phyloP scores from a whole-genome alignment of 495 filamentous ascomycete genomes.

The Podospora bellae-mahoneyi region DNA sequence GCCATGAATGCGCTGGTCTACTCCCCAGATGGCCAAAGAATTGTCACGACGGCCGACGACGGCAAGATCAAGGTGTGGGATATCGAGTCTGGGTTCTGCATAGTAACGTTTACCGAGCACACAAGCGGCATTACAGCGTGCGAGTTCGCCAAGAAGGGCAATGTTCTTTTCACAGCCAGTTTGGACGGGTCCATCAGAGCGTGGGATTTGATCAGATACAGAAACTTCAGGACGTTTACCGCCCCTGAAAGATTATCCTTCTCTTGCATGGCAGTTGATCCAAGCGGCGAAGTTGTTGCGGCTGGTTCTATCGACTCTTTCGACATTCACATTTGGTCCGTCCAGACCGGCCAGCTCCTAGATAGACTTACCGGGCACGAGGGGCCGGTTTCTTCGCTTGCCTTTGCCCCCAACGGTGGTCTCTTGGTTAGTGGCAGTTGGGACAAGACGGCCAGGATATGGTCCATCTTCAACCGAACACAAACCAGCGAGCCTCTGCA shows the following conservation, averaged over 20 bases:
- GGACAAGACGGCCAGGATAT: constrained; percentile 91
- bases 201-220: constrained; percentile 94
- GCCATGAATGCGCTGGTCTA: constrained; percentile 92
- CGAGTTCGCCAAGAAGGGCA: constrained; percentile 90
- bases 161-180: constrained; percentile 89
- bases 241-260: constrained; percentile 88
- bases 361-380: constrained; percentile 91
- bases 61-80: constrained; percentile 99
- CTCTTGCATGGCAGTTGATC: constrained; percentile 91
- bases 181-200: constrained; percentile 90
- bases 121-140: constrained; percentile 93
- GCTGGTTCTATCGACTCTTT: constrained; percentile 94
- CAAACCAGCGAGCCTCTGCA: constrained; percentile 94
- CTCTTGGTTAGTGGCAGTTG: constrained; percentile 86
- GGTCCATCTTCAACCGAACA: constrained; percentile 89
- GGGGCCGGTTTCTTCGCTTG: constrained; percentile 80
- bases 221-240: constrained; percentile 96
- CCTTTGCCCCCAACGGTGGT: constrained; percentile 82
- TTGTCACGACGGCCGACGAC: constrained; percentile 91
- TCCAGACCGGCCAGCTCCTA: constrained; percentile 93
- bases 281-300: constrained; percentile 90
- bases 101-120: constrained; percentile 97
- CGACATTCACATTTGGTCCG: constrained; percentile 96
- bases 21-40: constrained; percentile 86
- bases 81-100: constrained; percentile 90